Base-by-base conservation (phyloP, 257 asterid species). In the Nicotiana noctiflora region DNA sequence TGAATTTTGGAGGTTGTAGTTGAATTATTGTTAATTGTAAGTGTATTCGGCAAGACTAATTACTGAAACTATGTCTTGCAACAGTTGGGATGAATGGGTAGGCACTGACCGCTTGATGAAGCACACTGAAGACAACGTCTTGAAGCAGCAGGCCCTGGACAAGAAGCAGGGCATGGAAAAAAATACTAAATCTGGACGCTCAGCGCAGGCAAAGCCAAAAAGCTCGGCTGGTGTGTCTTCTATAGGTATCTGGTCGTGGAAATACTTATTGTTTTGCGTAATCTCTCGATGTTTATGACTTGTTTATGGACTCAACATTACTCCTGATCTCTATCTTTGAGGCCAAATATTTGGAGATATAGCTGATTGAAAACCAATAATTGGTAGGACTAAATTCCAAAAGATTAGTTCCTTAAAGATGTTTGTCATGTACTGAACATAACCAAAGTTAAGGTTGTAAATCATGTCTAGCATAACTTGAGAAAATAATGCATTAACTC, bases 11-110 rank as follows among this genome's bases (percentile, higher is more conserved):
- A 46, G 40, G 61, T 23, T 72, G 40, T 14, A 23, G 34, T 57
- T 61, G 56, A 79, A 68, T 62, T 25, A 9, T 29, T 55, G 40
- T 77, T 29, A 46, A 85, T 27, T 32, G 46, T 2, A 18, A 23
- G 46, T 25, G 53, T 46, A 17, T 32, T 63, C 4, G 29, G 32
- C 65, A 46, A 57, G 52, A 17, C 34, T 80, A 53, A 76, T 84
- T 79, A 81, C 63, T 83, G 25, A 82, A 81, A 32, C 66, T 83
- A 82, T 49, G 60, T 83, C 81, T 84, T 86, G 75, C 86, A 83
- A 87, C 88, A 96, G 99, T 86, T 96, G 98, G 98, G 99, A 96
- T 87, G 99, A 94, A 86, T 96, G 98, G 98, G 98, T 96, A 81
- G 93, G 92, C 76, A 83, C 83, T 79, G 94, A 89, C 79, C 98